phyloP scores from a whole-genome alignment of 225 moss, liverwort and hornwort species.

The Pleurozium schreberi region DNA sequence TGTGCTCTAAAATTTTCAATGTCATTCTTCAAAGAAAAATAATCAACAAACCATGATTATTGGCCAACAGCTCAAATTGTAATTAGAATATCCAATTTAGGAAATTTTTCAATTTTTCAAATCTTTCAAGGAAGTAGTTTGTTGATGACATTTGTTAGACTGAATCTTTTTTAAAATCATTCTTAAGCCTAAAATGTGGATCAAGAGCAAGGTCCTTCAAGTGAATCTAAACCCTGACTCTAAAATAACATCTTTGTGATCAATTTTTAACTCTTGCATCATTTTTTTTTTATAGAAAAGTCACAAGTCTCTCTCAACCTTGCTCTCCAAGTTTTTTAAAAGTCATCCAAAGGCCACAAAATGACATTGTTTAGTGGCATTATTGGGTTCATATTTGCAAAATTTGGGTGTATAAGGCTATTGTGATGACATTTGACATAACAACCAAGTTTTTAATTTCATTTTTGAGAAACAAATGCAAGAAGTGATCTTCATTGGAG shows the following conservation, averaged over 20 bases:
- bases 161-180: not conserved
- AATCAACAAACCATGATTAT: not conserved
- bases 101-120: no score
- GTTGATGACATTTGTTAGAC: not conserved
- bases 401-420: not conserved
- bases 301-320: not conserved
- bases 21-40: not conserved
- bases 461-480: not conserved
- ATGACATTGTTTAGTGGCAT: not conserved
- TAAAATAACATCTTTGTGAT: not conserved
- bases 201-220: not conserved
- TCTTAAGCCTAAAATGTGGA: not conserved
- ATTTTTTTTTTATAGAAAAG: not conserved
- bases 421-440: not conserved
- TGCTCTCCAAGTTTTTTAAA: no score
- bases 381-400: not conserved
- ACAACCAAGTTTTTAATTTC: not conserved
- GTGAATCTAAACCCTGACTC: not conserved
- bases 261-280: not conserved
- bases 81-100: not conserved
- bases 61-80: not conserved
- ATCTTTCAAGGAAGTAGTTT: not conserved
- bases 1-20: no score
- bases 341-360: not conserved
- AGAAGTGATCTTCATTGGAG: not conserved